Base-by-base conservation (phyloP, 768 basidiomycete species). In the Epithele typhae region DNA sequence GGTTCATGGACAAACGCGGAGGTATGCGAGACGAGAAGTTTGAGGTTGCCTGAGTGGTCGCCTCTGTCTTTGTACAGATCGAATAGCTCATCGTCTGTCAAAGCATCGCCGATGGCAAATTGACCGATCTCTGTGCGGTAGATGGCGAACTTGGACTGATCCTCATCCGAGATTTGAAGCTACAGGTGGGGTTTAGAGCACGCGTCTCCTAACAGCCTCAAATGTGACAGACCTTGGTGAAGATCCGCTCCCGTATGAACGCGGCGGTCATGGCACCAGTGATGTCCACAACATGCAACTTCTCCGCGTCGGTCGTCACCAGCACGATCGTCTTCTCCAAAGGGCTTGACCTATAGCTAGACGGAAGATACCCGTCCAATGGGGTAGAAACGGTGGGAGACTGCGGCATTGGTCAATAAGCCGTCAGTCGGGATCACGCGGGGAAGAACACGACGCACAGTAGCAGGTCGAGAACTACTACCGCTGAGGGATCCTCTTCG, bases 121-220 rank as follows among this genome's bases (percentile, higher is more conserved):
- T 79, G 76, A 48, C 87, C 89, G 57, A 96, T 85, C 65, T 90
- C 87, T 0, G 92, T 95, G 51, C 82, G 85, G 70, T 89, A 92
- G 45, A 98, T 85, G 21, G 83, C 79, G 61, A 84, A 84, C 23
- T 76, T 79, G 7, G 73, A 64, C 60, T 87, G 83, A 46, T 95
- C 90, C 49, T 94, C 93, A 58, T 92, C 90, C 30, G 76, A 74
- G 35, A 97, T 86, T 60, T 82, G 79, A 51, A 92, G 70, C 89
- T 92, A 52, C 25, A n/a, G n/a, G n/a, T n/a, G n/a, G n/a, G n/a
- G 40, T 48, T 36, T 52, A 25, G 19, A 32, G 23, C 12, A 38
- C 6, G 40, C 38, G 45, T 7, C 14, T 30, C 27, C 27, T 17
- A 9, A 36, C 35, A 36, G 35, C 6, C 6, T 6, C 8, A 36